These are phyloP conservation scores for Calonectria crousiana DNA, from an alignment of 2,329 filamentous ascomycete species.

Conservation along the genomic window DNA sequence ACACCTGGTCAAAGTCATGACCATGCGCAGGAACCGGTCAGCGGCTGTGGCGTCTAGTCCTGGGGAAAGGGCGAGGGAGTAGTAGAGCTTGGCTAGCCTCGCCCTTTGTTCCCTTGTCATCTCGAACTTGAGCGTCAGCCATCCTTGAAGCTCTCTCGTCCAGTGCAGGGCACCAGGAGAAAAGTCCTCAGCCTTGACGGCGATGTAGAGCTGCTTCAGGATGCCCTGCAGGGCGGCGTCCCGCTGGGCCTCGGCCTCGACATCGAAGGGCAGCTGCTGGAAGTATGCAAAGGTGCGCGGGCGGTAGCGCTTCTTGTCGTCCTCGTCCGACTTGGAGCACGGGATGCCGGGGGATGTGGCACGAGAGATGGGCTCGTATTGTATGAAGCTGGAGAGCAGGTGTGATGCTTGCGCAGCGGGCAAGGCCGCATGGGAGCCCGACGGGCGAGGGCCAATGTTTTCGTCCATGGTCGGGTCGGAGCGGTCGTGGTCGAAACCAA, in stretches of 20 bases:
- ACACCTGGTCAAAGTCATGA: constrained; percentile 93
- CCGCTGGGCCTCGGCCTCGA: constrained; percentile 83
- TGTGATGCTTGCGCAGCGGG: constrained; percentile 49
- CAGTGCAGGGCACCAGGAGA: constrained; percentile 93
- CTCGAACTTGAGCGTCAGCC: constrained; percentile 98
- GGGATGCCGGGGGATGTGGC: constrained; percentile 84
- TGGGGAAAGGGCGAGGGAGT: constrained; percentile 90
- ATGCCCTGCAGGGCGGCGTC: constrained; percentile 87
- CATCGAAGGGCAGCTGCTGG: constrained; percentile 86
- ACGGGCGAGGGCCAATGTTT: constrained; percentile 50
- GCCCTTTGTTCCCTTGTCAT: constrained; percentile 87
- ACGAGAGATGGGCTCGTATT: constrained; percentile 80
- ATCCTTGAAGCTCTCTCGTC: constrained; percentile 95
- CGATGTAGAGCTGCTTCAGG: constrained; percentile 92
- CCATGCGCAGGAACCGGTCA: constrained; percentile 96
- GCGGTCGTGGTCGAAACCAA: constrained; percentile 16
- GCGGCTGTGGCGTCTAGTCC: constrained; percentile 85
- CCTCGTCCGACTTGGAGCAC: constrained; percentile 62
- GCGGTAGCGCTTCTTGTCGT: constrained; percentile 76
- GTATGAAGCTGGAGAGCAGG: constrained; percentile 53
- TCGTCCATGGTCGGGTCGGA: constrained; percentile 51
- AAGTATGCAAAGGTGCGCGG: constrained; percentile 96
- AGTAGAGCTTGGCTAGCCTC: constrained; percentile 90
- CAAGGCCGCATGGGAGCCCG: constrained; percentile 46
- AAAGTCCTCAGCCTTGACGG: constrained; percentile 93